A percentile compares a stretch with the other conserved stretches of the same genome.
Conservation (phyloP, 768 basidiomycete genomes). For the Porpolomopsis calyptriformis region DNA sequence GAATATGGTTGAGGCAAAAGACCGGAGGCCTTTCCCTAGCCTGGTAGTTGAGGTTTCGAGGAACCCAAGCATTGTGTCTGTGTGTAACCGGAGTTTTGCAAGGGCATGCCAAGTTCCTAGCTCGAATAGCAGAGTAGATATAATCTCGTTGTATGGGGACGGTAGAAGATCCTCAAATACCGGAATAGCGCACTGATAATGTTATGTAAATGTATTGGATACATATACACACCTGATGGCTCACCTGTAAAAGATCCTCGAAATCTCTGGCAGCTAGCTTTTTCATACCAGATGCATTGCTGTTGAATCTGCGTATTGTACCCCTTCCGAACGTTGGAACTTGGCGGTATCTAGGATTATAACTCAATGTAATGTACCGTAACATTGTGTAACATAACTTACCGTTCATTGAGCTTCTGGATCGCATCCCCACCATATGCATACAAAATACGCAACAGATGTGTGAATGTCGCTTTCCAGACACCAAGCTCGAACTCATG, state of each 20-base stretch:
- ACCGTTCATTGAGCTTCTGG: conserved; percentile 14
- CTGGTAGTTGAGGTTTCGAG: conserved; percentile 14
- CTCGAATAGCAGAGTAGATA: conserved; percentile 20
- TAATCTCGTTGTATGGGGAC: conserved; percentile 11
- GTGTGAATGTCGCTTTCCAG: conserved; percentile 21
- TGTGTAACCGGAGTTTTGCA: conserved; percentile 15
- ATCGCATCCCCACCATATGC: conserved; percentile 8
- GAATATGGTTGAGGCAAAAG: conserved; percentile 20
- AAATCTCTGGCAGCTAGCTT: conserved; percentile 29
- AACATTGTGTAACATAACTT: not conserved
- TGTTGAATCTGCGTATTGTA: conserved; percentile 27
- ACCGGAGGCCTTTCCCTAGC: conserved; percentile 19
- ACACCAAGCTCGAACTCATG: conserved; percentile 27
- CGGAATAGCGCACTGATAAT: conserved; percentile 24
- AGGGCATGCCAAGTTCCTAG: conserved; percentile 25
- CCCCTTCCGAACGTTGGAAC: conserved; percentile 21
- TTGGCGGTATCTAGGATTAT: conserved; percentile 15
- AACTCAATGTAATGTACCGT: not conserved
- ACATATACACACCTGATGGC: conserved; percentile 7
- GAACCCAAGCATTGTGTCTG: conserved; percentile 18
- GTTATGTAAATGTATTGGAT: not conserved
- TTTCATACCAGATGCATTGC: conserved; percentile 26
- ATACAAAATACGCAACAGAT: conserved; percentile 20
- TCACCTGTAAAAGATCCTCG: conserved; percentile 25
- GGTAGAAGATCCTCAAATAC: conserved; percentile 25